phyloP scores from a whole-genome alignment of 2,329 filamentous ascomycete species.

The Ophiostoma angusticollis region DNA sequence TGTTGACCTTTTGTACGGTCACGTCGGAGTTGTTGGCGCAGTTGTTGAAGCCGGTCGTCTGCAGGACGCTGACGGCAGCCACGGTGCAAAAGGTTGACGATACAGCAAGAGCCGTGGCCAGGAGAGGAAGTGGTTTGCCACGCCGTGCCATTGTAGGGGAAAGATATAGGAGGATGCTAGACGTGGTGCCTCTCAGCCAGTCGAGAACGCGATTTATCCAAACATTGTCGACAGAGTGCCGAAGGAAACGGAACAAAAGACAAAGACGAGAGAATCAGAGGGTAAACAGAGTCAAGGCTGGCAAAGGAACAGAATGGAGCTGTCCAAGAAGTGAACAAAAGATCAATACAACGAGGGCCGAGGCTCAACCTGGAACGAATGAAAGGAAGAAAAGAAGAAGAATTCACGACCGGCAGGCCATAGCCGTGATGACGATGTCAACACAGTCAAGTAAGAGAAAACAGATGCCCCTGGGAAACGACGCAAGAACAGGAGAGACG shows the following conservation, averaged over 20 bases:
- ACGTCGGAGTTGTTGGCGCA: constrained; percentile 50
- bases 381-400: constrained; percentile 5
- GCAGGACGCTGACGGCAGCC: constrained; percentile 57
- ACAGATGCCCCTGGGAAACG: background rate
- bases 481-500: no score
- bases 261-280: background rate
- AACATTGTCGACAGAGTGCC: background rate
- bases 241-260: background rate
- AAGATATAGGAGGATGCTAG: no score
- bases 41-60: constrained; percentile 66
- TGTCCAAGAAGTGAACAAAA: background rate
- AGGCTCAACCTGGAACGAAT: constrained; percentile 13
- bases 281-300: background rate
- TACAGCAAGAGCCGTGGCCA: constrained; percentile 11
- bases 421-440: no score
- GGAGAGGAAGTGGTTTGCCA: no score
- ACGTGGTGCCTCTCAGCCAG: no score
- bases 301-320: background rate
- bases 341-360: constrained; percentile 6
- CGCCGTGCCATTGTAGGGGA: no score
- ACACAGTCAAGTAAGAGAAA: background rate
- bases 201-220: background rate
- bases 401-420: no score
- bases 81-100: constrained; percentile 26
- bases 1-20: constrained; percentile 59